Evolutionary conservation across 805 yeast species (phyloP).

Genomic region (Cyberlindnera euphorbiae): DNA sequence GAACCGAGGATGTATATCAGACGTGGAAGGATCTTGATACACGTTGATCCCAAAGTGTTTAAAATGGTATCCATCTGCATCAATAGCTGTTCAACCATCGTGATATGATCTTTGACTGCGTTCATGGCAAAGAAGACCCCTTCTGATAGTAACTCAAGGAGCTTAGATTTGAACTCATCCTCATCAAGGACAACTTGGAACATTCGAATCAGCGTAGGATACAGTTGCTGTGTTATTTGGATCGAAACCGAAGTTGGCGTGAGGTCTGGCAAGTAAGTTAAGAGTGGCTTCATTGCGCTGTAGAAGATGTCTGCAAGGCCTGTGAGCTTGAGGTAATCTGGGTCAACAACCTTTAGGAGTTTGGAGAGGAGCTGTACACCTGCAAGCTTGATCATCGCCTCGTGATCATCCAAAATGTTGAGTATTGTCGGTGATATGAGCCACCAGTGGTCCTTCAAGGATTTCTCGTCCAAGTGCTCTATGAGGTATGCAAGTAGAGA

Average conservation of each 20-base stretch:
- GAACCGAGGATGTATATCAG: slow-evolving; percentile 19
- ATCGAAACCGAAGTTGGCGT: slow-evolving; percentile 19
- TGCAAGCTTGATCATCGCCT: slow-evolving; percentile 21
- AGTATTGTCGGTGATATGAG: slow-evolving; percentile 23
- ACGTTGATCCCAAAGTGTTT: slow-evolving; percentile 2
- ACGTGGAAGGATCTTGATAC: slow-evolving; percentile 18
- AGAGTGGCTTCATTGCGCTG: slow-evolving; percentile 21
- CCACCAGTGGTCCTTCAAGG: slow-evolving; percentile 22
- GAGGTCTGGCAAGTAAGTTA: slow-evolving; percentile 24
- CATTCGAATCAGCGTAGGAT: slow-evolving; percentile 17
- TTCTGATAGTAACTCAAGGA: slow-evolving; percentile 16
- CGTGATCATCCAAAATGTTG: slow-evolving; percentile 27
- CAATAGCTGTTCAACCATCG: slow-evolving; percentile 11
- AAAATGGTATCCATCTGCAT: slow-evolving; percentile 9
- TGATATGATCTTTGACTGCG: slow-evolving; percentile 18
- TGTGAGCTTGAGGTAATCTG: slow-evolving; percentile 15
- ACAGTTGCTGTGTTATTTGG: slow-evolving; percentile 12
- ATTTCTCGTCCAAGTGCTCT: background rate
- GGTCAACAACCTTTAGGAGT: slow-evolving; percentile 15
- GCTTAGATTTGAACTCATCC: background rate
- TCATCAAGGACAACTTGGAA: slow-evolving; percentile 5
- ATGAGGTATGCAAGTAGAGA: slow-evolving; percentile 13
- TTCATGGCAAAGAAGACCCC: slow-evolving; percentile 19
- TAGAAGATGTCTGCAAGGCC: slow-evolving; percentile 17
- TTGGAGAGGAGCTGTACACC: slow-evolving; percentile 19